phyloP scores from a whole-genome alignment of 257 asterid genomes.

The Przewalskia tangutica region DNA sequence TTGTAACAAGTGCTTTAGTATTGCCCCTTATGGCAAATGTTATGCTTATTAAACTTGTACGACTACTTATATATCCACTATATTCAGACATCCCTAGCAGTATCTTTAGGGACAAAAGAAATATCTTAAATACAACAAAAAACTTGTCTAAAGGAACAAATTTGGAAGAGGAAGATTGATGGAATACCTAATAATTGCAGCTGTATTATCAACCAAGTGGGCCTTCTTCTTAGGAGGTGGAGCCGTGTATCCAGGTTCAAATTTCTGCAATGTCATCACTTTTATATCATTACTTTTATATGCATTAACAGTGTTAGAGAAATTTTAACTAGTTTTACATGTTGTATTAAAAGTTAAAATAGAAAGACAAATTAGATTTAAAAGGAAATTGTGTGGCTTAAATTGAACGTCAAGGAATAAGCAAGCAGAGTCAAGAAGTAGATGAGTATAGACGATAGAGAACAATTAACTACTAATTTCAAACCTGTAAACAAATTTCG shows the following conservation, averaged over 20 bases:
- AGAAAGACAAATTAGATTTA: background rate
- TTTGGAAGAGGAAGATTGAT: background rate
- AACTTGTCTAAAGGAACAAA: background rate
- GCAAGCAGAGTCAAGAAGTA: background rate
- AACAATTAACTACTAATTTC: background rate
- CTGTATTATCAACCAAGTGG: constrained; percentile 28
- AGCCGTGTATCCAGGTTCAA: constrained; percentile 71
- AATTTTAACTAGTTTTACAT: too few relatives aligned
- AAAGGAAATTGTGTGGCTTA: constrained; percentile 12
- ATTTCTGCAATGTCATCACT: constrained; percentile 38
- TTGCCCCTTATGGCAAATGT: background rate
- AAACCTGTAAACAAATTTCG: constrained; percentile 81
- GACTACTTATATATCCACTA: background rate
- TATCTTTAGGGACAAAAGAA: background rate
- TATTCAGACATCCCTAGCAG: background rate
- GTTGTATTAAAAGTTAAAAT: background rate
- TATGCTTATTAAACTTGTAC: background rate
- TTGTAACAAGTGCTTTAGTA: background rate
- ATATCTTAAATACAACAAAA: background rate
- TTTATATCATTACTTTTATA: background rate
- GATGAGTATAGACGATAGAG: background rate
- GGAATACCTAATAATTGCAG: constrained; percentile 54
- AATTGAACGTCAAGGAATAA: background rate
- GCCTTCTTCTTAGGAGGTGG: constrained; percentile 50
- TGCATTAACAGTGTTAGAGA: background rate